These are phyloP conservation scores for Austroboletus eburneus DNA, from an alignment of 768 basidiomycete genomes.

Conservation along the genomic window DNA sequence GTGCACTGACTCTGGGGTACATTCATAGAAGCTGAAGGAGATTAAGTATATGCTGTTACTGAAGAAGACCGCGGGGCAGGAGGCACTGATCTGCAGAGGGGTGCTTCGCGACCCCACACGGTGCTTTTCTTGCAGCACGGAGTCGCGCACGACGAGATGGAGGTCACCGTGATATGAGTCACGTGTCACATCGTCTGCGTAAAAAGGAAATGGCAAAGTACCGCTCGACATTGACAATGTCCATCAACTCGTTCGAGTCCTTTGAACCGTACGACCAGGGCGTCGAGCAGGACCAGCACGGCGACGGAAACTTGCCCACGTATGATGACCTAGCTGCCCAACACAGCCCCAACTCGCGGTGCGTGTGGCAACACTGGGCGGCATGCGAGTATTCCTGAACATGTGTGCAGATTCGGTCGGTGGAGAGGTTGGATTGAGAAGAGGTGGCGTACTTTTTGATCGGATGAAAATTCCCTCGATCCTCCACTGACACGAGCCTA, in stretches of 20 bases:
- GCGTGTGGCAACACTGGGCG: conserved; percentile 18
- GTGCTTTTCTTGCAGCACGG: too few relatives aligned
- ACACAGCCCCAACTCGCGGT: conserved; percentile 82
- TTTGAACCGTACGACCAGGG: conserved; percentile 25
- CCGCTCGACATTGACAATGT: conserved; percentile 9
- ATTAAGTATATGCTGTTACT: too few relatives aligned
- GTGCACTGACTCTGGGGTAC: background rate
- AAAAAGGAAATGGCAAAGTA: background rate
- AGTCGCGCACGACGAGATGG: too few relatives aligned
- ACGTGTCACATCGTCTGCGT: conserved; percentile 3
- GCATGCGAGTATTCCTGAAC: conserved; percentile 1
- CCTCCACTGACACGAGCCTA: conserved; percentile 25
- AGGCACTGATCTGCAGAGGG: too few relatives aligned
- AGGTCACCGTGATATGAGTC: too few relatives aligned
- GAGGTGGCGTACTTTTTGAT: conserved; percentile 41
- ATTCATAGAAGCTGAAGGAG: too few relatives aligned
- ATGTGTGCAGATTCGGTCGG: conserved; percentile 63
- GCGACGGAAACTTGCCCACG: conserved; percentile 61
- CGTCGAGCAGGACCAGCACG: conserved; percentile 41
- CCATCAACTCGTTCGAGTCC: conserved; percentile 18
- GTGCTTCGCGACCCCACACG: too few relatives aligned
- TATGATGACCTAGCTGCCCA: conserved; percentile 78
- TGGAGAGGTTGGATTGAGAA: conserved; percentile 91
- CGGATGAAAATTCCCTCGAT: background rate
- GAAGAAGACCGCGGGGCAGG: too few relatives aligned